Evolutionary conservation across 2,329 filamentous ascomycete genomes (phyloP).

Genomic region (Cercospora berteroae): DNA sequence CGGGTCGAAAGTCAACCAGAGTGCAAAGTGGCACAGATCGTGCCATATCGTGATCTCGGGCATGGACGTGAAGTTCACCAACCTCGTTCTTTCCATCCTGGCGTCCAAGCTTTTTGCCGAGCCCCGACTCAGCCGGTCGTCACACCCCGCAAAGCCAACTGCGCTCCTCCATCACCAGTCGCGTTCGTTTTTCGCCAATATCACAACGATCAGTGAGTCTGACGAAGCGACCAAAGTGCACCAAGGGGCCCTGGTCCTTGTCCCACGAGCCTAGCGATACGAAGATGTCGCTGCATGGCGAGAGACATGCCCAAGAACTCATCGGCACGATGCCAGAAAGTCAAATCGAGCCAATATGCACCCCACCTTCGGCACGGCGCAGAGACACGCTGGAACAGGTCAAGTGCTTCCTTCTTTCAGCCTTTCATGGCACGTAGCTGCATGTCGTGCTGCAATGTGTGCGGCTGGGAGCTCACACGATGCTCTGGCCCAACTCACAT

Average conservation of each 20-base stretch:
- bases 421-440: background rate
- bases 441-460: conserved; percentile 7
- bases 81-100: background rate
- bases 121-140: background rate
- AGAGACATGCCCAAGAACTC: background rate
- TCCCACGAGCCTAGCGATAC: background rate
- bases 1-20: background rate
- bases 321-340: background rate
- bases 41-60: background rate
- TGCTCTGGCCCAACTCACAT: conserved; percentile 7
- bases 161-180: background rate
- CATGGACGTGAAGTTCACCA: conserved; percentile 1
- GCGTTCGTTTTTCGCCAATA: background rate
- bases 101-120: background rate
- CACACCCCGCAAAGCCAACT: conserved; percentile 2
- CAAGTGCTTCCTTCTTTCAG: conserved; percentile 8
- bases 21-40: background rate
- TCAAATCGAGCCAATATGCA: conserved; percentile 5
- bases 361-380: conserved; percentile 8
- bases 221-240: background rate
- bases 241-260: background rate
- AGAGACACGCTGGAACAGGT: conserved; percentile 9
- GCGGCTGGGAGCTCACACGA: background rate
- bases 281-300: background rate
- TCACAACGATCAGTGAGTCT: background rate